These are phyloP conservation scores for Allantophomopsis cytisporea DNA, from an alignment of 2,329 filamentous ascomycete genomes.

Conservation along the genomic window DNA sequence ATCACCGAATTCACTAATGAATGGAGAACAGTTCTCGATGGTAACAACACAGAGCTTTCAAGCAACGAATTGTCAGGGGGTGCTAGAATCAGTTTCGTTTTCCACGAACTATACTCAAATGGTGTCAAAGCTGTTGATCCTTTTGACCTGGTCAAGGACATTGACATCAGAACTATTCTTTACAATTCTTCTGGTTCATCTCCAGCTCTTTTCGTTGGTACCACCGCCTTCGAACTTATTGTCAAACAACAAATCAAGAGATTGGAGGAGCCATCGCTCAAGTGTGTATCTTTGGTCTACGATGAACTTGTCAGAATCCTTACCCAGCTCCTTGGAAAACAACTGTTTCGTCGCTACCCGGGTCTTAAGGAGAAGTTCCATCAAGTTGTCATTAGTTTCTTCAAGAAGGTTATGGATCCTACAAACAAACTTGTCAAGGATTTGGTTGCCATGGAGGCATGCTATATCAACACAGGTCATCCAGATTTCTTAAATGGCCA, in stretches of 20 bases:
- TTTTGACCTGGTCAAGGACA: constrained; percentile 94
- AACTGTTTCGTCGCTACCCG: constrained; percentile 88
- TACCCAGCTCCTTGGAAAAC: constrained; percentile 76
- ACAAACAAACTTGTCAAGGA: constrained; percentile 95
- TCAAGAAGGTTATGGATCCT: constrained; percentile 97
- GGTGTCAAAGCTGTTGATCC: constrained; percentile 96
- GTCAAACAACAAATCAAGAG: constrained; percentile 98
- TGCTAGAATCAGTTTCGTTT: constrained; percentile 97
- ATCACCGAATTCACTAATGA: constrained; percentile 98
- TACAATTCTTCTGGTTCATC: constrained; percentile 99
- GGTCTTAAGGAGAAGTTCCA: constrained; percentile 94
- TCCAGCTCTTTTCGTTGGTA: constrained; percentile 91
- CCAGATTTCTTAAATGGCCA: constrained; percentile 96
- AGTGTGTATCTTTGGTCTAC: constrained; percentile 94
- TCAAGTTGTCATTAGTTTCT: constrained; percentile 80
- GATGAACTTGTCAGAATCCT: constrained; percentile 95
- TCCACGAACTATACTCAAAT: constrained; percentile 96
- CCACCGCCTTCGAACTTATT: constrained; percentile 95
- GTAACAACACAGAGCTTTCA: constrained; percentile 92
- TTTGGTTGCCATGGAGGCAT: constrained; percentile 87
- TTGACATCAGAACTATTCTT: constrained; percentile 90
- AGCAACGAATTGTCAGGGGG: constrained; percentile 90
- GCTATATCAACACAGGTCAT: constrained; percentile 97
- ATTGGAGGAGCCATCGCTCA: constrained; percentile 88
- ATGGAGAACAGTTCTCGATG: constrained; percentile 90